These are phyloP conservation scores for Marasmius sp. DNA, from an alignment of 1,284 basidiomycete genomes.

Conservation along the genomic window DNA sequence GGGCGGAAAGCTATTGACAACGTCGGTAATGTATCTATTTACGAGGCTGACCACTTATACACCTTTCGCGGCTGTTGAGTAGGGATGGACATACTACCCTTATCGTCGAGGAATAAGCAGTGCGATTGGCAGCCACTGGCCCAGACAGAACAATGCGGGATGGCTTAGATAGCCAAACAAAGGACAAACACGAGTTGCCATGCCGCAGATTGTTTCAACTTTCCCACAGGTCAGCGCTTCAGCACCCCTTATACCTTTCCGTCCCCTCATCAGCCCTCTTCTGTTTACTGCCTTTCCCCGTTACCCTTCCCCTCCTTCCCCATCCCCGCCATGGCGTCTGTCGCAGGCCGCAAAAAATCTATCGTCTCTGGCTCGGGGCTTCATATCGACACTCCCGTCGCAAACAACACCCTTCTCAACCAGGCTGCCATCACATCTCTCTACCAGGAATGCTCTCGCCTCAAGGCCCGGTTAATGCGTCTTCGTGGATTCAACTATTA, in stretches of 20 bases:
- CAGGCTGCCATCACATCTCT: conserved; percentile 82
- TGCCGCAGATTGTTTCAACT: background rate
- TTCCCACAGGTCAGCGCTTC: background rate
- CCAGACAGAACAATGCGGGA: background rate
- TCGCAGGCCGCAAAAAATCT: conserved; percentile 81
- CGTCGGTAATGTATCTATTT: too few relatives aligned
- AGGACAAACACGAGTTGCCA: background rate
- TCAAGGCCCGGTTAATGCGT: conserved; percentile 72
- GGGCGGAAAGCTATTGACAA: too few relatives aligned
- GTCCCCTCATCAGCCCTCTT: conserved; percentile 15
- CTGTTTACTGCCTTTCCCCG: conserved; percentile 14
- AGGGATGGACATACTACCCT: too few relatives aligned
- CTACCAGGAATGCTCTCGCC: conserved; percentile 83
- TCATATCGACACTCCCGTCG: conserved; percentile 71
- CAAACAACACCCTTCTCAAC: conserved; percentile 82
- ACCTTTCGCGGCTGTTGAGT: too few relatives aligned
- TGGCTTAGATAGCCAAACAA: background rate
- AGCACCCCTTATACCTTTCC: background rate
- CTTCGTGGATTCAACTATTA: conserved; percentile 71
- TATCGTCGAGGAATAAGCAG: too few relatives aligned
- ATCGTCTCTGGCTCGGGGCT: conserved; percentile 66
- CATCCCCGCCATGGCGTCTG: conserved; percentile 55
- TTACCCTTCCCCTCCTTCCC: conserved; percentile 19
- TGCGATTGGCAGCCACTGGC: too few relatives aligned
- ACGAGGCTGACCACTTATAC: too few relatives aligned